phyloP scores from a whole-genome alignment of 768 basidiomycete genomes.

The Rossbeevera mucosa region DNA sequence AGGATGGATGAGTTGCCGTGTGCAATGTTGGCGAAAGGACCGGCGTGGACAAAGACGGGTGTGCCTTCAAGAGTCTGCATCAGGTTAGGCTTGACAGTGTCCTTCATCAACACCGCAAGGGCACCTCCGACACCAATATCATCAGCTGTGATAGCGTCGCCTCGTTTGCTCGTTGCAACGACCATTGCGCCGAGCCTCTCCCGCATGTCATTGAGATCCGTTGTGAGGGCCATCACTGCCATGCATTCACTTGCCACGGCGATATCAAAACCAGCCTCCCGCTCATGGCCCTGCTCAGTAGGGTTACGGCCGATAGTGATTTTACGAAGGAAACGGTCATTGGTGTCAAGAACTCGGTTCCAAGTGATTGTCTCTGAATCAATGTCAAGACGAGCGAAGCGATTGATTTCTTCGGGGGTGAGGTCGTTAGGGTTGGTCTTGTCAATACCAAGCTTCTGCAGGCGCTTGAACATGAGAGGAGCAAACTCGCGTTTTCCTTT shows the following conservation, averaged over 20 bases:
- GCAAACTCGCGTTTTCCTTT: slow-evolving; percentile 95
- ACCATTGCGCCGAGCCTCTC: slow-evolving; percentile 94
- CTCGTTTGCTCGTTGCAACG: slow-evolving; percentile 86
- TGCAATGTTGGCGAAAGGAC: slow-evolving; percentile 98
- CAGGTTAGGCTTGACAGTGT: slow-evolving; percentile 97
- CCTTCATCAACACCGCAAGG: slow-evolving; percentile 95
- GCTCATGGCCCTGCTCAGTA: slow-evolving; percentile 86
- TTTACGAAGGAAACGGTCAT: slow-evolving; percentile 94
- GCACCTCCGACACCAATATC: slow-evolving; percentile 95
- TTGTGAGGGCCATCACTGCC: slow-evolving; percentile 93
- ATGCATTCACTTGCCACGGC: slow-evolving; percentile 96
- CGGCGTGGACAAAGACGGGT: slow-evolving; percentile 97
- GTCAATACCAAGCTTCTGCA: slow-evolving; percentile 91
- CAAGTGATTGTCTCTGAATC: slow-evolving; percentile 91
- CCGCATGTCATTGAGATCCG: slow-evolving; percentile 85
- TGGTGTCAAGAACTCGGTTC: slow-evolving; percentile 96
- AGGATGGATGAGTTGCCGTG: slow-evolving; percentile 98
- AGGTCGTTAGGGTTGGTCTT: slow-evolving; percentile 91
- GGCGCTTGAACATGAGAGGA: slow-evolving; percentile 92
- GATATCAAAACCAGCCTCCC: slow-evolving; percentile 93
- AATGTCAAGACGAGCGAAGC: slow-evolving; percentile 89
- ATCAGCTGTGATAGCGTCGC: slow-evolving; percentile 91
- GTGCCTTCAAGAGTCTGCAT: slow-evolving; percentile 99
- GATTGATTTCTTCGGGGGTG: slow-evolving; percentile 85
- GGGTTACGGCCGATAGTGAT: slow-evolving; percentile 87